Percentiles rank a stretch among this genome's conserved stretches.
phyloP scores from a whole-genome alignment of 257 asterid species.

The Nicotiana knightiana region DNA sequence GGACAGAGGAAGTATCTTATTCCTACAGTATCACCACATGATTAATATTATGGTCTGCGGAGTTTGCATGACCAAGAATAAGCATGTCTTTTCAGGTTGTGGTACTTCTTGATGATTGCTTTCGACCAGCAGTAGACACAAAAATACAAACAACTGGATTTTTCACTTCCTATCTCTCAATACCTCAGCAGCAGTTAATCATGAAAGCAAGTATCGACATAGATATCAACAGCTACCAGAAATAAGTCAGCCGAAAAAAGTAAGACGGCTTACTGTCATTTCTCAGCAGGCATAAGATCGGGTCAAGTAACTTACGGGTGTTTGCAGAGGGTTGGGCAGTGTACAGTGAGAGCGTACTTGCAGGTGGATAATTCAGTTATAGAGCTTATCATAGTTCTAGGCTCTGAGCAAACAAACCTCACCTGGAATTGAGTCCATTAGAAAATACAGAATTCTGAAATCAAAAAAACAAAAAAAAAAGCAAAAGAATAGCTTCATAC shows the following conservation, averaged over 20 bases:
- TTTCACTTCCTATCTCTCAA: background rate
- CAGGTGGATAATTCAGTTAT: conserved; percentile 93
- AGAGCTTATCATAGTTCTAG: conserved; percentile 90
- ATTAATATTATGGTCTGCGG: background rate
- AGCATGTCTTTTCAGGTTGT: background rate
- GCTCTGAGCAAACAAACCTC: conserved; percentile 91
- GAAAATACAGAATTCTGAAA: conserved; percentile 10
- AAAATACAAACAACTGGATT: background rate
- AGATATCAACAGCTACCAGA: background rate
- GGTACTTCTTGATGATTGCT: conserved; percentile 3
- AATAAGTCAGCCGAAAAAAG: background rate
- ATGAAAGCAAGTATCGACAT: background rate
- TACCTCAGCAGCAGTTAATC: background rate
- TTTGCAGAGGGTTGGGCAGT: conserved; percentile 92
- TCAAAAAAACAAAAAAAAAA: conserved; percentile 9
- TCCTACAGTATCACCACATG: background rate
- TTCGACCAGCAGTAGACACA: background rate
- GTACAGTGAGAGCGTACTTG: conserved; percentile 93
- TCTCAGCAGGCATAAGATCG: background rate
- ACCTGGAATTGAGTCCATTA: conserved; percentile 50
- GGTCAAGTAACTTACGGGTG: conserved; percentile 66
- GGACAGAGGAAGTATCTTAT: background rate
- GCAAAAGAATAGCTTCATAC: conserved; percentile 26
- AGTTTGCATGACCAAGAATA: background rate
- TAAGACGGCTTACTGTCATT: background rate